These are phyloP conservation scores for Dendrocalamus sinicus DNA, from an alignment of 176 grass and related monocot species.

Conservation along the genomic window DNA sequence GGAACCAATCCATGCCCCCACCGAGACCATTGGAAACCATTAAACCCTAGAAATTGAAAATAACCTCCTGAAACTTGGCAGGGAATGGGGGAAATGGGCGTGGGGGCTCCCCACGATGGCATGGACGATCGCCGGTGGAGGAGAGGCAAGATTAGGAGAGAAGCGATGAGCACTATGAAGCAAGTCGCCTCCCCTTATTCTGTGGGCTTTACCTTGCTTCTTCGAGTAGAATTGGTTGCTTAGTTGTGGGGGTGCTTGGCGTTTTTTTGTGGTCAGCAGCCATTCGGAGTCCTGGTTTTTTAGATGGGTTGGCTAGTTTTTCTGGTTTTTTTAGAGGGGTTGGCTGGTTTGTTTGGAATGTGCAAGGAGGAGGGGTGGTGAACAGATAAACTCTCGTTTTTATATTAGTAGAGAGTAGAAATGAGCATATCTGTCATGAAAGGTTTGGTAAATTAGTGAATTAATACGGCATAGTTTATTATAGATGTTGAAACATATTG, in stretches of 20 bases:
- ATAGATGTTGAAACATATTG: conserved; percentile 11
- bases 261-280: too few species aligned
- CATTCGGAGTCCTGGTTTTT: too few species aligned
- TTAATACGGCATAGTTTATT: conserved; percentile 15
- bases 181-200: conserved; percentile 27
- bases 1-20: conserved; percentile 21
- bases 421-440: too few species aligned
- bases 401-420: too few species aligned
- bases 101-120: background rate
- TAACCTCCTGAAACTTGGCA: conserved; percentile 1
- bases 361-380: too few species aligned
- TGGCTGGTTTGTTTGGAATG: too few species aligned
- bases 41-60: conserved; percentile 50
- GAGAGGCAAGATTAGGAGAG: conserved; percentile 25
- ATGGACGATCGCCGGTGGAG: conserved; percentile 20
- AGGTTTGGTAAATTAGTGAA: background rate
- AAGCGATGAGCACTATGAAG: conserved; percentile 41
- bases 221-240: too few species aligned
- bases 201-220: conserved; percentile 54
- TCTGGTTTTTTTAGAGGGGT: too few species aligned
- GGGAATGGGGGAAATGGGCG: conserved; percentile 38
- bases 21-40: background rate
- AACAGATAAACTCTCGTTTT: too few species aligned
- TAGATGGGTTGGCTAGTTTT: too few species aligned
- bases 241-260: too few species aligned